Base-by-base conservation (phyloP, 2,329 filamentous ascomycete genomes). In the Apiospora kogelbergensis region DNA sequence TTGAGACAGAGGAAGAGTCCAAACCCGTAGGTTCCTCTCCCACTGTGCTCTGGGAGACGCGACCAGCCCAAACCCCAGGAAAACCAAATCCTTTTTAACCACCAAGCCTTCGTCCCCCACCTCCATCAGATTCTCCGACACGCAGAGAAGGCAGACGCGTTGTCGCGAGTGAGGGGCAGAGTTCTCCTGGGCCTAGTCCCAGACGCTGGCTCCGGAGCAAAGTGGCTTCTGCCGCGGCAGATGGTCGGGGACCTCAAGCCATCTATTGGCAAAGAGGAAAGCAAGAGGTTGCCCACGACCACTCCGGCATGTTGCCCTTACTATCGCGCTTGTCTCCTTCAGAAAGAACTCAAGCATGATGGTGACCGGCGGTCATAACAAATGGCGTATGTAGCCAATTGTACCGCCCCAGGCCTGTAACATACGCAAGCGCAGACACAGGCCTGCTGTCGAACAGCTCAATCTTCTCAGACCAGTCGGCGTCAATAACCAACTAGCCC, bases 121-220 rank as follows among this genome's bases (percentile, higher is more conserved):
- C 74, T 74, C 73, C 74, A 72, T 71, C 70, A 72, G 66, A 71
- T 73, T 73, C 69, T 68, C 69, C 69, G 26, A 67, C 69, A 65
- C 69, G 69, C 67, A 69, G 72, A 75, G 74, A 72, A 73, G 72
- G 75, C 75, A 75, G 77, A 73, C 69, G 11, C 67, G 67, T 69
- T 74, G 74, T 67, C 69, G 71, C 68, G 68, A 73, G 71, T 77
- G 76, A 63, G 67, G 65, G 75, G 72, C 72, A 60, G 75, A 78
- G 74, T 79, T 81, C 81, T 84, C 81, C 83, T 84, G 80, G 84
- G 84, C 84, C 84, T 75, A 86, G 84, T 85, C 84, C 84, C 81
- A 84, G 83, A 84, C 75, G 84, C 84, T 86, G 84, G 84, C 84
- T 86, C 81, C 84, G 82, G 84, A 84, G 85, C 84, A 85, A 85